Base-by-base conservation (phyloP, 176 grass and related monocot genomes). In the Stipa capillata region DNA sequence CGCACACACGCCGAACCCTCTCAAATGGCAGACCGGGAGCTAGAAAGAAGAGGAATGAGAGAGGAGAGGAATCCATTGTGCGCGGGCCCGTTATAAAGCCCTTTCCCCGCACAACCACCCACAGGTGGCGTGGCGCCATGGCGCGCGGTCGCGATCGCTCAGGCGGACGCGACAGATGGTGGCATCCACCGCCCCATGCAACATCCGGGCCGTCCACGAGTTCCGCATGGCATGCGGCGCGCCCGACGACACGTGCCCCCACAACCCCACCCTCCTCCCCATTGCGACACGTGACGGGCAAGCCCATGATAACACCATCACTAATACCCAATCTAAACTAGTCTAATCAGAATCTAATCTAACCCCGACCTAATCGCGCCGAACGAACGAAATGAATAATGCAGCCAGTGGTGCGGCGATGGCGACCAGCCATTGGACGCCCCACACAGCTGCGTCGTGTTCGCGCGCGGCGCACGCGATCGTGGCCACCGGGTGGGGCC, bases 191-290 rank as follows among this genome's bases (percentile, higher is more conserved):
- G 52, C 23, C 52, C 36, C 18, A 52, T 48, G 36, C 4, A 50
- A 13, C 85, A 86, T 86, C 78, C 0, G 17, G 70, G 51, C 85
- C 85, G 71, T 87, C 85, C 78, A 82, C 85, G 83, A 62, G 15
- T 36, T 45, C 40, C 40, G 8, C 15, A 4, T 4, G 34, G 76
- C n/a, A 21, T 7, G 50, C 58, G 37, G 6, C 49, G 65, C 65
- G 65, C 5, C 0, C 28, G 16, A 0, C 77, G 69, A 81, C 69
- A 86, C 84, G 77, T 86, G 48, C 77, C 25, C 47, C 45, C 66
- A 1, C 51, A 0, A 1, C 2, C 24, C n/a, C n/a, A n/a, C n/a
- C n/a, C n/a, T n/a, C n/a, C n/a, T n/a, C n/a, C n/a, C n/a, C n/a
- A n/a, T n/a, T n/a, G n/a, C n/a, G n/a, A 86, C 84, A 74, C 84